These are phyloP conservation scores for Arabis hirsuta DNA, from an alignment of 345 rosid species.

Conservation along the genomic window DNA sequence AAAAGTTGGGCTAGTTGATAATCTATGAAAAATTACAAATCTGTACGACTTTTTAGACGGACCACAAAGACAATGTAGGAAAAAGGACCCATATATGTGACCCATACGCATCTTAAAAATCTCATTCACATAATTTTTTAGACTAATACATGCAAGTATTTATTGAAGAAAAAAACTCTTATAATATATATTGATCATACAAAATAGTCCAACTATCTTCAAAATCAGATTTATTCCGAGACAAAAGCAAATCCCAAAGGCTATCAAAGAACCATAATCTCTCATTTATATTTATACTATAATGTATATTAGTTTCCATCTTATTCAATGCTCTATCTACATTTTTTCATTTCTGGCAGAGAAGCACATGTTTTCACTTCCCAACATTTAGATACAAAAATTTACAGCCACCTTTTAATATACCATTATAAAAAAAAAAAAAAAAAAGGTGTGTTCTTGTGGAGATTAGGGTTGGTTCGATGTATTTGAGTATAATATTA, in stretches of 20 bases:
- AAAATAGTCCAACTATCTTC: background rate
- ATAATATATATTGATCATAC: background rate
- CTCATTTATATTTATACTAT: background rate
- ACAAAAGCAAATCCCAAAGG: background rate
- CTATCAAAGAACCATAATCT: too few species aligned
- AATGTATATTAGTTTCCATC: background rate
- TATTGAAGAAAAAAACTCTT: background rate
- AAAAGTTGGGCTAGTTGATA: background rate
- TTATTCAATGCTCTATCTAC: slow-evolving; percentile 14
- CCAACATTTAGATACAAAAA: background rate
- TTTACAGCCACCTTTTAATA: too few species aligned
- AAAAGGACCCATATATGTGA: slow-evolving; percentile 5
- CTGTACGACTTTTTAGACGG: slow-evolving; percentile 7
- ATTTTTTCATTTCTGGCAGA: background rate
- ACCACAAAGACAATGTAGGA: background rate
- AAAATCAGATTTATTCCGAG: background rate
- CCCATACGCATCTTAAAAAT: too few species aligned
- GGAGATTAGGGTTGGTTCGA: too few species aligned
- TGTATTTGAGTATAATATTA: background rate
- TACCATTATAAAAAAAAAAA: too few species aligned
- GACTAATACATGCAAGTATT: background rate
- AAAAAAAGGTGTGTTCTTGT: too few species aligned
- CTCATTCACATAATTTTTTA: too few species aligned
- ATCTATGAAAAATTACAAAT: background rate
- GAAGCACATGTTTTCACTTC: slow-evolving; percentile 26